phyloP scores from a whole-genome alignment of 2,329 filamentous ascomycete genomes.

The Teratosphaeria nubilosa region DNA sequence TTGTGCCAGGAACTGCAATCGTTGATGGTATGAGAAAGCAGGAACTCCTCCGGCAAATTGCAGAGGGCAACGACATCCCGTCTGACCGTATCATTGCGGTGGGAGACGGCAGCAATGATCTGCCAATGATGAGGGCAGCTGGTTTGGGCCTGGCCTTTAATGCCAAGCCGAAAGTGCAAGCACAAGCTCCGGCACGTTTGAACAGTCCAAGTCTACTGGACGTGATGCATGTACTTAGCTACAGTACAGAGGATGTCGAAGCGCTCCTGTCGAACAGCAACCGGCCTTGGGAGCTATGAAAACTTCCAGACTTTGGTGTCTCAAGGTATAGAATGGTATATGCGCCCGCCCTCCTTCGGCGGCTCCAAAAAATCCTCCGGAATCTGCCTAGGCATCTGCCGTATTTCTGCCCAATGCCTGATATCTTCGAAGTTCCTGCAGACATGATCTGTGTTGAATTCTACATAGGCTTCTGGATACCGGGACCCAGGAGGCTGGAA shows the following conservation, averaged over 20 bases:
- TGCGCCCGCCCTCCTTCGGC: conserved; percentile 25
- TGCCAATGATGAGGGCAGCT: conserved; percentile 67
- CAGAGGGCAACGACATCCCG: conserved; percentile 54
- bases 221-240: conserved; percentile 62
- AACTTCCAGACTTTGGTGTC: neutral
- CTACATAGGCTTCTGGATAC: conserved; percentile 42
- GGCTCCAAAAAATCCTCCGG: conserved; percentile 35
- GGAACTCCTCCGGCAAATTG: conserved; percentile 61
- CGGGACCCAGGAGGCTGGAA: conserved; percentile 30
- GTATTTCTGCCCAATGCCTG: conserved; percentile 43
- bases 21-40: conserved; percentile 68
- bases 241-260: conserved; percentile 18
- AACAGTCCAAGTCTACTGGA: conserved; percentile 63
- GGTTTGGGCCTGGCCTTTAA: conserved; percentile 75
- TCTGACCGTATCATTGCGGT: conserved; percentile 61
- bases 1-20: conserved; percentile 58
- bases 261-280: neutral
- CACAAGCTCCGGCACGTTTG: conserved; percentile 61
- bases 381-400: conserved; percentile 39
- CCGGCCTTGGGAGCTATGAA: neutral
- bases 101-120: conserved; percentile 73
- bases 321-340: conserved; percentile 12
- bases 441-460: conserved; percentile 52
- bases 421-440: conserved; percentile 50
- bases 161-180: conserved; percentile 72